These are phyloP conservation scores for Kwoniella sp. DNA, from an alignment of 768 basidiomycete species.

Conservation along the genomic window DNA sequence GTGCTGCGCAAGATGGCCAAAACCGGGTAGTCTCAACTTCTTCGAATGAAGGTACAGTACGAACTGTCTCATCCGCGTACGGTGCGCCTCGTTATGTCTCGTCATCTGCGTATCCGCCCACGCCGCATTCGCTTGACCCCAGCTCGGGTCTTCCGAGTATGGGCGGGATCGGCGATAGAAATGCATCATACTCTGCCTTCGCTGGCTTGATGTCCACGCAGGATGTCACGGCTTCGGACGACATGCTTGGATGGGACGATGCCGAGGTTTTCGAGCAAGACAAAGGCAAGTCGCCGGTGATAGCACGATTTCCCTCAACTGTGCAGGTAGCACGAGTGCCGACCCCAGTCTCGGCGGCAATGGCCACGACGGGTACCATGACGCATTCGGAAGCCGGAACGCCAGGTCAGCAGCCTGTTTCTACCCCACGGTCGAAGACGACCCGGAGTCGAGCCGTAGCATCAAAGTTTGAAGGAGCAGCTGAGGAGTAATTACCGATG, in stretches of 20 bases:
- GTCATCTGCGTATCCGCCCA: conserved; percentile 26
- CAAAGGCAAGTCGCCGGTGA: conserved; percentile 1
- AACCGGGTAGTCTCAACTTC: conserved; percentile 22
- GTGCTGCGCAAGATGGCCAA: conserved; percentile 6
- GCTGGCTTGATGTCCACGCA: conserved; percentile 15
- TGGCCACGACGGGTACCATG: not conserved
- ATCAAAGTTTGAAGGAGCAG: conserved; percentile 4
- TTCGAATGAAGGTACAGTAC: conserved; percentile 3
- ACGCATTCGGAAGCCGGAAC: not conserved
- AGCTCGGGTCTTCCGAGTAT: not conserved
- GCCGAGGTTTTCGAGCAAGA: conserved; percentile 15
- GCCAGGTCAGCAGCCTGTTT: not conserved
- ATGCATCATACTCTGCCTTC: conserved; percentile 13
- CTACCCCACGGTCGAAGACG: not conserved
- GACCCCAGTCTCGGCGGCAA: not conserved
- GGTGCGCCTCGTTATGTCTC: conserved; percentile 30
- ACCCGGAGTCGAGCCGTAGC: conserved; percentile 13
- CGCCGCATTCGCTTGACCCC: conserved; percentile 13
- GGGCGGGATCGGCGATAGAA: conserved; percentile 17
- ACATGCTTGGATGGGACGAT: conserved; percentile 21
- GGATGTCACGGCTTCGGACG: conserved; percentile 1
- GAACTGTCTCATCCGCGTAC: conserved; percentile 10
- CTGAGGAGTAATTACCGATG: not conserved
- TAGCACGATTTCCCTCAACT: not conserved
- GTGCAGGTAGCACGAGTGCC: not conserved